These are phyloP conservation scores for Penicillium sclerotiorum DNA, from an alignment of 2,329 filamentous ascomycete genomes.

Conservation along the genomic window DNA sequence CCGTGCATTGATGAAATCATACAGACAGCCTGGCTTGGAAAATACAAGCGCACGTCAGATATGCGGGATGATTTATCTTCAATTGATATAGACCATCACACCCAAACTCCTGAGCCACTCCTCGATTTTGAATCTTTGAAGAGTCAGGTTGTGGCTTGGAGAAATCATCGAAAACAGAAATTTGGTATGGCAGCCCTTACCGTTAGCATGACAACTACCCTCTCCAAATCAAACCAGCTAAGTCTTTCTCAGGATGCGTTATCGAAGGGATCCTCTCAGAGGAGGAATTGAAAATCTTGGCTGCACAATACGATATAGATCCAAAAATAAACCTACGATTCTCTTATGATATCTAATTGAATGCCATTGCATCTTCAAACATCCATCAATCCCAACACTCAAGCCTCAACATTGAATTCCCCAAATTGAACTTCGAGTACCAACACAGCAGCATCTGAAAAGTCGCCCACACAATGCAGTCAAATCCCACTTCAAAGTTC, in stretches of 20 bases:
- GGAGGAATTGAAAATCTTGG: neutral
- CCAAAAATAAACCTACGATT: neutral
- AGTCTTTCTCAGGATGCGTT: neutral
- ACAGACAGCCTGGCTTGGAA: constrained; percentile 21
- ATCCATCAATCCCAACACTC: no score
- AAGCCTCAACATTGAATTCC: no score
- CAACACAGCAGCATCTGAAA: no score
- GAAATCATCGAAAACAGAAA: constrained; percentile 2
- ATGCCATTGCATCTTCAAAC: no score
- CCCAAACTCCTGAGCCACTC: neutral
- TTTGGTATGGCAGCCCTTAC: constrained; percentile 7
- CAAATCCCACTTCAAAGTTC: no score
- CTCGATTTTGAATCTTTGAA: constrained; percentile 1
- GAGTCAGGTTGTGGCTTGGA: constrained; percentile 10
- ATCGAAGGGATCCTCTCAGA: neutral
- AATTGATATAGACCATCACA: constrained; percentile 9
- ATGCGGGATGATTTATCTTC: constrained; percentile 15
- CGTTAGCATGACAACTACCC: neutral
- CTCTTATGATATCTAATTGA: no score
- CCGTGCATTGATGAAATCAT: constrained; percentile 17
- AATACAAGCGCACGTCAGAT: constrained; percentile 17
- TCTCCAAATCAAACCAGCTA: neutral
- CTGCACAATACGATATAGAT: neutral
- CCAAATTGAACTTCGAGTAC: no score
- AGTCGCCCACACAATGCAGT: no score